Percentiles rank a stretch among this genome's conserved stretches.
Conservation (phyloP, 306 rosid genomes). For the Chamaecrista fasciculata region DNA sequence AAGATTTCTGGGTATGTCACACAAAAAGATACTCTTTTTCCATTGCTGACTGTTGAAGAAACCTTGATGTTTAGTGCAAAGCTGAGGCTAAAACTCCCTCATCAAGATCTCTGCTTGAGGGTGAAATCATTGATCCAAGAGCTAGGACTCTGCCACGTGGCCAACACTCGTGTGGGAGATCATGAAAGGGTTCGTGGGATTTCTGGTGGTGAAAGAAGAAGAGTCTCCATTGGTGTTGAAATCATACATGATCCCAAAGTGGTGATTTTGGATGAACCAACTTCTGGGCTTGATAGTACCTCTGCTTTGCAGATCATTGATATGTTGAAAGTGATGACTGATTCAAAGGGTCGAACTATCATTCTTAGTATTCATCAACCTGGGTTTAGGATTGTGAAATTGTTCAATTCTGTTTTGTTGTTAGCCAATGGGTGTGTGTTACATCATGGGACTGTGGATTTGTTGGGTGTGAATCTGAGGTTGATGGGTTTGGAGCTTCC, state of each 20-base stretch:
- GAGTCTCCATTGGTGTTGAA: constrained; percentile 82
- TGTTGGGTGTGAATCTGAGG: constrained; percentile 51
- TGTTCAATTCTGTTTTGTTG: constrained; percentile 56
- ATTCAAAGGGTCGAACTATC: constrained; percentile 53
- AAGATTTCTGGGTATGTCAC: constrained; percentile 79
- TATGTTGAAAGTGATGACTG: constrained; percentile 72
- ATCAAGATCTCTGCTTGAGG: constrained; percentile 39
- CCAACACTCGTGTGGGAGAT: constrained; percentile 62
- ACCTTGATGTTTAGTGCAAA: constrained; percentile 75
- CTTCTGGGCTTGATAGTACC: constrained; percentile 80
- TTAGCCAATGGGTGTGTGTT: constrained; percentile 58
- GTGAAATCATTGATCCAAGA: constrained; percentile 60
- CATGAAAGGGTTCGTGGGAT: constrained; percentile 63
- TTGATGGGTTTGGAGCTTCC: constrained; percentile 69
- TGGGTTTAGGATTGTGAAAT: constrained; percentile 66
- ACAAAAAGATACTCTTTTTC: constrained; percentile 73
- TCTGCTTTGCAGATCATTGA: constrained; percentile 71
- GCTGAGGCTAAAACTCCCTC: constrained; percentile 50
- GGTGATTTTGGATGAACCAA: constrained; percentile 72
- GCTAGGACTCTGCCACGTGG: constrained; percentile 60
- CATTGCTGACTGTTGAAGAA: constrained; percentile 84
- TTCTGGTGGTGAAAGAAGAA: constrained; percentile 69
- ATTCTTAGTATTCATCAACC: constrained; percentile 80
- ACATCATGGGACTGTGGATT: constrained; percentile 69
- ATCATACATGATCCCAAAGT: constrained; percentile 74